A percentile compares a stretch with the other conserved stretches of the same genome.
These are phyloP conservation scores for Nannochloropsis salina DNA, from an alignment of 108 stramenopile genomes.

Conservation along the genomic window DNA sequence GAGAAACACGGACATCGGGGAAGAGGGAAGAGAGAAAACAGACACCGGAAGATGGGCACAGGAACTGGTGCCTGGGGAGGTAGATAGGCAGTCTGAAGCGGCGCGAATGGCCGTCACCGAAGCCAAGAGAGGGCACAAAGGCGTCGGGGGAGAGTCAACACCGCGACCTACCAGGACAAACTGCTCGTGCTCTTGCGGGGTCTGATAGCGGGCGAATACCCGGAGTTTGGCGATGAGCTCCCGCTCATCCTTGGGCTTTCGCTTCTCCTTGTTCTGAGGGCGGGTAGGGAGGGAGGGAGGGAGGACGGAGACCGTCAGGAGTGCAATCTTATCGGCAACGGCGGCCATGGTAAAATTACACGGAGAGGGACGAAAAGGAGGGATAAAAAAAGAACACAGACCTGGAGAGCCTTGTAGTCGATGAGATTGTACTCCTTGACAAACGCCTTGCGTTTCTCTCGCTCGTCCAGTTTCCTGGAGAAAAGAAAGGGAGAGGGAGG, in stretches of 20 bases:
- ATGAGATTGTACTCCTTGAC: slow-evolving; percentile 51
- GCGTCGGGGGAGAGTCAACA: not conserved
- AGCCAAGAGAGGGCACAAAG: too few species aligned
- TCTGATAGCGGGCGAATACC: slow-evolving; percentile 81
- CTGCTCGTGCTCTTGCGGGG: slow-evolving; percentile 72
- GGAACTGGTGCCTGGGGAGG: too few species aligned
- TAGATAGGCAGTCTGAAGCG: too few species aligned
- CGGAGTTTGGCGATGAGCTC: slow-evolving; percentile 64
- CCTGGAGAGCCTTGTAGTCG: not conserved
- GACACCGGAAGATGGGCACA: too few species aligned
- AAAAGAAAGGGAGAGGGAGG: not conserved
- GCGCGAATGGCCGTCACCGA: too few species aligned
- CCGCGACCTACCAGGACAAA: slow-evolving; percentile 52
- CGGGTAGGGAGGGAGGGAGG: slow-evolving; percentile 5
- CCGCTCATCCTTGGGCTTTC: slow-evolving; percentile 66
- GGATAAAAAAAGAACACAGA: not conserved
- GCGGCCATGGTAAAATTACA: not conserved
- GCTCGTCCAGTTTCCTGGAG: slow-evolving; percentile 66
- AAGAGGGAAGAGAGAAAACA: not conserved
- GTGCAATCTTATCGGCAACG: too few species aligned
- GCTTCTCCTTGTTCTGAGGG: not conserved
- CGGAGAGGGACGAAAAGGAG: slow-evolving; percentile 52
- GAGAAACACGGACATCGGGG: not conserved
- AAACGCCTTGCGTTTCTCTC: slow-evolving; percentile 75
- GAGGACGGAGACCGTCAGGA: not conserved